Evolutionary conservation across 2,329 filamentous ascomycete genomes (phyloP), one percentile per base, ranked within the genome.

Genomic region (Aureobasidium sp.): DNA sequence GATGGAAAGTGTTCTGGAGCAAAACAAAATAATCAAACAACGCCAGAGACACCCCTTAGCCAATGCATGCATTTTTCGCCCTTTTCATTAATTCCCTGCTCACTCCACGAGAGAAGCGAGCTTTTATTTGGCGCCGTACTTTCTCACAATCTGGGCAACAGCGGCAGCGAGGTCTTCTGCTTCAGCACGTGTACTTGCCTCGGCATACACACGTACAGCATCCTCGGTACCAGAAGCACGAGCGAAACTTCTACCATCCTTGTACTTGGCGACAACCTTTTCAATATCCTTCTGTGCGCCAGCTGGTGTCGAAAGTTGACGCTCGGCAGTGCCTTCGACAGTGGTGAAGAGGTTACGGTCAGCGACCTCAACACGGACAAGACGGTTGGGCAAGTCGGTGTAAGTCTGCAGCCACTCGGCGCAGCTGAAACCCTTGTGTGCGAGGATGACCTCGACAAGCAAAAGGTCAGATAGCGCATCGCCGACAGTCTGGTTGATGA

Each of bases 401-500:
- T 99, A 99, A 5, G 91, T 97, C 66, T 85, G 84, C 65, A 92
- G 86, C 94, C 94, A 99, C 74, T 97, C 91, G 87, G 87, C 49
- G 63, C 91, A 87, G 29, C 84, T 86, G 92, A 92, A 99, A 67
- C 82, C 83, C 80, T 97, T 97, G 83, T 97, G 91, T 7, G 94
- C 92, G 44, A 99, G 87, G 67, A 97, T 94, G 37, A 93, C 90
- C 77, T 99, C 94, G 42, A 97, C 92, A 71, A 99, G 86, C 49
- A 99, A 84, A 83, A 97, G 89, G 77, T 99, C 94, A 0, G 91
- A 96, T 62, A 99, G 84, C 51, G 94, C 94, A 73, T 99, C 94
- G 59, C 94, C 94, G 51, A 97, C 93, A 0, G 94, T 94, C 79
- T 99, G 94, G 81, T 99, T 99, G 80, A 99, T 96, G 66, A 99